Percentiles rank a stretch among this genome's conserved stretches.
Evolutionary conservation across 2,329 filamentous ascomycete species (phyloP).

Genomic region (Penicillium sp.): DNA sequence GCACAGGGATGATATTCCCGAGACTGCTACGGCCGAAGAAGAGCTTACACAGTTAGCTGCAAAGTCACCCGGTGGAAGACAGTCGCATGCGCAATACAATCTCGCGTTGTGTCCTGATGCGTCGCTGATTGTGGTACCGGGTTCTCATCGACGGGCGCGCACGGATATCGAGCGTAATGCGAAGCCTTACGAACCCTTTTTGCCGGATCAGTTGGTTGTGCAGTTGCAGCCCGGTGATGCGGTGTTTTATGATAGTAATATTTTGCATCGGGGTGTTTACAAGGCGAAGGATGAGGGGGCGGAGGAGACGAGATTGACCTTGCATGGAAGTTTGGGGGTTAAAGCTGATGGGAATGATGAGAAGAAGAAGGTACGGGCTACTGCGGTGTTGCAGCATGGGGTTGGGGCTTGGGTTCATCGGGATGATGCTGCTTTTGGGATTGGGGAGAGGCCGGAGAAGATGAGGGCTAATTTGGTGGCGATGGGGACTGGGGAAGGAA

Average conservation of each 20-base stretch:
- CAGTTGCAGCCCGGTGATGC: conserved; percentile 71
- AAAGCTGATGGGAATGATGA: conserved; percentile 28
- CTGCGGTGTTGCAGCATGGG: conserved; percentile 48
- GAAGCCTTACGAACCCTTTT: conserved; percentile 59
- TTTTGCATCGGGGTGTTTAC: conserved; percentile 57
- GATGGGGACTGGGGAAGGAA: conserved; percentile 47
- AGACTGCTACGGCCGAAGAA: conserved; percentile 64
- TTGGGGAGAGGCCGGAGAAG: conserved; percentile 41
- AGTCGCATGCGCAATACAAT: conserved; percentile 84
- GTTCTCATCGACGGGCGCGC: conserved; percentile 69
- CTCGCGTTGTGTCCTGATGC: conserved; percentile 75
- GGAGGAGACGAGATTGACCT: conserved; percentile 41
- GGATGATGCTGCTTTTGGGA: conserved; percentile 42
- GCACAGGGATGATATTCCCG: conserved; percentile 81
- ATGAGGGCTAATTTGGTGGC: conserved; percentile 47
- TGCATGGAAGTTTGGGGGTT: conserved; percentile 46
- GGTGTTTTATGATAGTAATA: conserved; percentile 90
- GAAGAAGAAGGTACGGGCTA: conserved; percentile 41
- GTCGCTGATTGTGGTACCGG: conserved; percentile 73
- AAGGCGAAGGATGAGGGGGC: conserved; percentile 37
- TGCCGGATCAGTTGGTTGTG: conserved; percentile 68
- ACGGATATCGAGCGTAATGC: conserved; percentile 70
- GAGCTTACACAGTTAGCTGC: conserved; percentile 63
- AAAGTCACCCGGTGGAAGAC: conserved; percentile 44
- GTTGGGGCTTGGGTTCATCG: conserved; percentile 46